phyloP scores from a whole-genome alignment of 495 filamentous ascomycete species.

The Chlorociboria aeruginascens region DNA sequence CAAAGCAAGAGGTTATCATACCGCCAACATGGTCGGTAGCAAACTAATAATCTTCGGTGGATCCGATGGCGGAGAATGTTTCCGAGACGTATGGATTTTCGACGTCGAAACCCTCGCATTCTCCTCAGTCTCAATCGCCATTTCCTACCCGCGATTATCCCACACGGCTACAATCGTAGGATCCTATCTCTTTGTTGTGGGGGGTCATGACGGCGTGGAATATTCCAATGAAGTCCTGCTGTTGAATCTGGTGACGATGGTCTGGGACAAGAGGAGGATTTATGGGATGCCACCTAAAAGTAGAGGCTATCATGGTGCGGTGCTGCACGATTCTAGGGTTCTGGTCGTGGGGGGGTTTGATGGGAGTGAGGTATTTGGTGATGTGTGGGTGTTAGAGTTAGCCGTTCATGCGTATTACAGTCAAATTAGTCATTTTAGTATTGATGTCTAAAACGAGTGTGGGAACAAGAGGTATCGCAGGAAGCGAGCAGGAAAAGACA shows the following conservation, averaged over 20 bases:
- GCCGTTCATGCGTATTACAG: slow-evolving; percentile 56
- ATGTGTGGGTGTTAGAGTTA: slow-evolving; percentile 50
- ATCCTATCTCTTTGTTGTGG: slow-evolving; percentile 53
- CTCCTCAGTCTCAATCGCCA: slow-evolving; percentile 35
- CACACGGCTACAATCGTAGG: slow-evolving; percentile 56
- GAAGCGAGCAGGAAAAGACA: not conserved
- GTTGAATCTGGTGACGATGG: slow-evolving; percentile 56
- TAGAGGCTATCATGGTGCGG: slow-evolving; percentile 50
- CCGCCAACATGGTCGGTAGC: slow-evolving; percentile 55
- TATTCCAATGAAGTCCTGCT: slow-evolving; percentile 53
- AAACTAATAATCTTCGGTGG: slow-evolving; percentile 58
- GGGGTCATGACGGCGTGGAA: slow-evolving; percentile 55
- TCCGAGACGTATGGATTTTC: slow-evolving; percentile 58
- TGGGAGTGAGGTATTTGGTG: slow-evolving; percentile 48
- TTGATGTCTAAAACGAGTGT: slow-evolving; percentile 38
- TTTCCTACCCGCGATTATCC: slow-evolving; percentile 44
- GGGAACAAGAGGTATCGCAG: not conserved
- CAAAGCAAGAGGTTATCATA: slow-evolving; percentile 53
- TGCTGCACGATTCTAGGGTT: slow-evolving; percentile 47
- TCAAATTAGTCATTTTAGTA: slow-evolving; percentile 55
- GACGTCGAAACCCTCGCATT: slow-evolving; percentile 44
- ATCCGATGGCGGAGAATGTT: slow-evolving; percentile 54
- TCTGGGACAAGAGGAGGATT: slow-evolving; percentile 49
- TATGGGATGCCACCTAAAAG: slow-evolving; percentile 51
- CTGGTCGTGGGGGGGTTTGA: slow-evolving; percentile 53